phyloP scores from a whole-genome alignment of 352 stramenopile genomes.

The Elongisporangium undulatum region DNA sequence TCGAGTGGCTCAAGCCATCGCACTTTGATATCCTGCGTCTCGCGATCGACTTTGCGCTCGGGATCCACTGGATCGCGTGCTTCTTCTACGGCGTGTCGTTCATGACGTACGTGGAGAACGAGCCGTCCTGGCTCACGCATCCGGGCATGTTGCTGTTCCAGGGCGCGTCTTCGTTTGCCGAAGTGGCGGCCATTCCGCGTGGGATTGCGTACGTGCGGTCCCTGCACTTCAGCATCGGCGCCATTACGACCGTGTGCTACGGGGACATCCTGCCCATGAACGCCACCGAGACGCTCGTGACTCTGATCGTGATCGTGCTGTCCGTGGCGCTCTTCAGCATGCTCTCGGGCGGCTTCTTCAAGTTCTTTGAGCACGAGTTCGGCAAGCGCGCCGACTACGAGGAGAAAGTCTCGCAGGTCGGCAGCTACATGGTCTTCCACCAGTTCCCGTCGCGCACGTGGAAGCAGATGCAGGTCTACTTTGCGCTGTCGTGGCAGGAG shows the following conservation, averaged over 20 bases:
- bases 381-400: slow-evolving; percentile 42
- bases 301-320: slow-evolving; percentile 31
- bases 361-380: slow-evolving; percentile 42
- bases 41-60: slow-evolving; percentile 40
- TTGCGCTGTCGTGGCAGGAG: slow-evolving; percentile 37
- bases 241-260: slow-evolving; percentile 36
- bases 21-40: slow-evolving; percentile 29
- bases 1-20: slow-evolving; percentile 11
- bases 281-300: slow-evolving; percentile 21
- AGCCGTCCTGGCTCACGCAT: slow-evolving; percentile 14
- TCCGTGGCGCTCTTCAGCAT: slow-evolving; percentile 36
- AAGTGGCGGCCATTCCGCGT: slow-evolving; percentile 16
- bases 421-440: slow-evolving; percentile 36
- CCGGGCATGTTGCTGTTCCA: slow-evolving; percentile 26
- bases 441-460: slow-evolving; percentile 32
- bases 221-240: slow-evolving; percentile 34
- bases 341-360: slow-evolving; percentile 38
- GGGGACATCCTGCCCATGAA: slow-evolving; percentile 36
- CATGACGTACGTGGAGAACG: slow-evolving; percentile 25
- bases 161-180: slow-evolving; percentile 9
- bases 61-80: slow-evolving; percentile 53
- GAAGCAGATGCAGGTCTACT: slow-evolving; percentile 47
- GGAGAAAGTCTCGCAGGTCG: slow-evolving; percentile 33
- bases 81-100: slow-evolving; percentile 54
- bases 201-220: slow-evolving; percentile 21